phyloP scores from a whole-genome alignment of 2,329 filamentous ascomycete species.

The Ophiostoma sp. region DNA sequence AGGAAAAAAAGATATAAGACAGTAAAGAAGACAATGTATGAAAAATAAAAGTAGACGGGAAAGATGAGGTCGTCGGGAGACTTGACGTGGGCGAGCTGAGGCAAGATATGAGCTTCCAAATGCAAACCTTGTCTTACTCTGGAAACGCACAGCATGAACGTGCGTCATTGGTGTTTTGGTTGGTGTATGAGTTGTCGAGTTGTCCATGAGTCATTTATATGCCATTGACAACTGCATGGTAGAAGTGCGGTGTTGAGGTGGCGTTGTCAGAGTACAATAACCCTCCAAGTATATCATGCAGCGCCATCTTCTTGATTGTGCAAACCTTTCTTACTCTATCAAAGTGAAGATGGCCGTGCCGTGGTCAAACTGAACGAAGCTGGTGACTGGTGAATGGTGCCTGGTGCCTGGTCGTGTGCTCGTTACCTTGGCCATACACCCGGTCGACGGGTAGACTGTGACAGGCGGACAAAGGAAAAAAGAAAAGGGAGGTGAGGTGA shows the following conservation, averaged over 20 bases:
- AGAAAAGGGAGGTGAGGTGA: not conserved
- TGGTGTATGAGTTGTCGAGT: not conserved
- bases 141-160: not conserved
- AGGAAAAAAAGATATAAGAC: not conserved
- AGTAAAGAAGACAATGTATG: not conserved
- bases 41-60: not conserved
- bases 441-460: not conserved
- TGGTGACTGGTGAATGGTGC: not conserved
- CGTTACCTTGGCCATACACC: not conserved
- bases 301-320: not conserved
- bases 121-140: conserved; percentile 5
- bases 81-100: not conserved
- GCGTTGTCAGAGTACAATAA: not conserved
- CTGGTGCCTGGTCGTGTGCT: not conserved
- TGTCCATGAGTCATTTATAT: not conserved
- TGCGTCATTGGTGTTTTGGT: not conserved
- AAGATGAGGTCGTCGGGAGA: not conserved
- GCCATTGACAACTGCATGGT: not conserved
- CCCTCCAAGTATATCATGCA: not conserved
- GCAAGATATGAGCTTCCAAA: not conserved
- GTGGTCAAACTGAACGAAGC: not conserved
- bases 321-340: conserved; percentile 16
- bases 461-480: not conserved
- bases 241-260: not conserved
- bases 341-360: not conserved